Conservation (phyloP, 2,329 filamentous ascomycete genomes). For the Tolypocladium endophyticum region DNA sequence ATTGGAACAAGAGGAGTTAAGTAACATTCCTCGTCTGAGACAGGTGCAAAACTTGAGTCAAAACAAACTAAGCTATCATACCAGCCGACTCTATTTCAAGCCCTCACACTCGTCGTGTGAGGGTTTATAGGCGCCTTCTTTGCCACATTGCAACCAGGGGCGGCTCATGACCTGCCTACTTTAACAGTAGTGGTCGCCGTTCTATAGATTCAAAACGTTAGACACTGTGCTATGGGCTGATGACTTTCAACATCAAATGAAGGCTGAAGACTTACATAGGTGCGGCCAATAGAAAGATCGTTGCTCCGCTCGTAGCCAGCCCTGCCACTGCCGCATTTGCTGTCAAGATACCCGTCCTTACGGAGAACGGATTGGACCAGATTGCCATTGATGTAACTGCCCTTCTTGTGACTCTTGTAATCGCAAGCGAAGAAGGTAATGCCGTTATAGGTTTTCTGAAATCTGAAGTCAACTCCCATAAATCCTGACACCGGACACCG, state of each 20-base stretch:
- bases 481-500: not conserved
- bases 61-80: not conserved
- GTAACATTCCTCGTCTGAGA: not conserved
- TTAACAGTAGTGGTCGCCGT: not conserved
- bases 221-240: not conserved
- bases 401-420: not conserved
- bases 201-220: not conserved
- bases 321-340: not conserved
- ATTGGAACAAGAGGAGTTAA: not conserved
- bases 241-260: not conserved
- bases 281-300: not conserved
- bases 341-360: not conserved
- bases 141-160: not conserved
- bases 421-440: not conserved
- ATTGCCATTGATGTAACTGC: not conserved
- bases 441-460: not conserved
- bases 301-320: not conserved
- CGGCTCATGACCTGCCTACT: not conserved
- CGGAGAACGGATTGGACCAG: not conserved
- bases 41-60: not conserved
- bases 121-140: not conserved
- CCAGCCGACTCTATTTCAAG: not conserved
- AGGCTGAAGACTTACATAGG: not conserved
- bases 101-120: not conserved
- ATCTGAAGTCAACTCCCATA: not conserved